Evolutionary conservation across 371 early-diverging fungal species (phyloP).

Genomic region (Mucor saturninus): DNA sequence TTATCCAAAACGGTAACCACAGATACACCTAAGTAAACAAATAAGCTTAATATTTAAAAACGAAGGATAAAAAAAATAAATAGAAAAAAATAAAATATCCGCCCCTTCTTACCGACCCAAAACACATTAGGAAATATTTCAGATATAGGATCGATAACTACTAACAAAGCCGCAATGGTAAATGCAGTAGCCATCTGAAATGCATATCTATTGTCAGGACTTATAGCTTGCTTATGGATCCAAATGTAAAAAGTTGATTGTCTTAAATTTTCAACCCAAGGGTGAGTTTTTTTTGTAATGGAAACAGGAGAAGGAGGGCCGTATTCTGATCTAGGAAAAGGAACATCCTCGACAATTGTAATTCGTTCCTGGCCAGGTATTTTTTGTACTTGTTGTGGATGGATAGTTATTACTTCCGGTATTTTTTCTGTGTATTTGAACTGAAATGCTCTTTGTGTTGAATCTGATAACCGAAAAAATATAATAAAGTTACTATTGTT

Average conservation of each 20-base stretch:
- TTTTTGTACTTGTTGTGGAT: constrained; percentile 4
- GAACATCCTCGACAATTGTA: constrained; percentile 23
- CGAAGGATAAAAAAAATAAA: not conserved
- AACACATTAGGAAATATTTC: constrained; percentile 27
- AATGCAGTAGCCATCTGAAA: constrained; percentile 32
- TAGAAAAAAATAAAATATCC: not conserved
- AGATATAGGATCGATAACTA: constrained; percentile 25
- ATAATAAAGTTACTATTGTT: not conserved
- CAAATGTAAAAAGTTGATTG: constrained; percentile 15
- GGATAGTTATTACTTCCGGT: not conserved
- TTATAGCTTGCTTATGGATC: constrained; percentile 15
- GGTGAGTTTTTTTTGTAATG: constrained; percentile 2
- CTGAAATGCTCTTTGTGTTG: constrained; percentile 3
- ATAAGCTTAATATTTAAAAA: not conserved
- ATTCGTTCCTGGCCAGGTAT: constrained; percentile 26
- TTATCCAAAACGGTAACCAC: constrained; percentile 45
- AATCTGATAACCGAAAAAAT: not conserved
- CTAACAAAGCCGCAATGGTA: constrained; percentile 23
- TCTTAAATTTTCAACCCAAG: constrained; percentile 3
- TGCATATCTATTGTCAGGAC: constrained; percentile 27
- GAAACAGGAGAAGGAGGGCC: not conserved
- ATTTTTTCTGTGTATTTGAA: constrained; percentile 1
- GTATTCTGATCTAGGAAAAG: constrained; percentile 7
- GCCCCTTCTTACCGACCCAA: constrained; percentile 30
- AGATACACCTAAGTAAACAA: constrained; percentile 33